These are phyloP conservation scores for Pilaira anomala DNA, from an alignment of 192 early-diverging fungal species.

Conservation along the genomic window DNA sequence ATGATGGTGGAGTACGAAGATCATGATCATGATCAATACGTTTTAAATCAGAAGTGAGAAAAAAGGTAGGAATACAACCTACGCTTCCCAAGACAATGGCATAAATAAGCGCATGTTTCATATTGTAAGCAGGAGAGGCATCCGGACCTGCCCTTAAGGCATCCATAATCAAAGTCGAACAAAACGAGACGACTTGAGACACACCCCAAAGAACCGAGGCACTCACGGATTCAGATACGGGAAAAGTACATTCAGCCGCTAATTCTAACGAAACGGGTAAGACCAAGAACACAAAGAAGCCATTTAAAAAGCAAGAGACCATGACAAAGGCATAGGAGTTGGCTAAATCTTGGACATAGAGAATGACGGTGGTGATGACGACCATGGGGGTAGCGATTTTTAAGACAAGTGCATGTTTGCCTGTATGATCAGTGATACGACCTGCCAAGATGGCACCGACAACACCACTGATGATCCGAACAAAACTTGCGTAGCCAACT, in stretches of 20 bases:
- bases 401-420: constrained; percentile 22
- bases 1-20: too few relatives aligned
- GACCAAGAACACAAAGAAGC: constrained; percentile 27
- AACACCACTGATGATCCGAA: constrained; percentile 14
- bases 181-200: constrained; percentile 8
- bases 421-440: constrained; percentile 17
- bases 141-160: constrained; percentile 22
- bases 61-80: constrained; percentile 17
- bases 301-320: constrained; percentile 22
- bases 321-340: constrained; percentile 25
- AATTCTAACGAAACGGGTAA: constrained; percentile 27
- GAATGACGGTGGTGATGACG: constrained; percentile 19
- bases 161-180: constrained; percentile 23
- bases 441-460: constrained; percentile 9
- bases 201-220: constrained; percentile 20
- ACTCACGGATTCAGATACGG: constrained; percentile 30
- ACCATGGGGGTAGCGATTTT: constrained; percentile 19
- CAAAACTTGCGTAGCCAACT: constrained; percentile 13
- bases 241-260: constrained; percentile 34
- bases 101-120: constrained; percentile 24
- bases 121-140: constrained; percentile 25
- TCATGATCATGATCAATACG: constrained; percentile 5
- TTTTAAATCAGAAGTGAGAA: constrained; percentile 31
- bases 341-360: constrained; percentile 25
- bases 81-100: constrained; percentile 8